Conservation (phyloP, 192 early-diverging fungal genomes). For the Gryganskiella cystojenkinii region DNA sequence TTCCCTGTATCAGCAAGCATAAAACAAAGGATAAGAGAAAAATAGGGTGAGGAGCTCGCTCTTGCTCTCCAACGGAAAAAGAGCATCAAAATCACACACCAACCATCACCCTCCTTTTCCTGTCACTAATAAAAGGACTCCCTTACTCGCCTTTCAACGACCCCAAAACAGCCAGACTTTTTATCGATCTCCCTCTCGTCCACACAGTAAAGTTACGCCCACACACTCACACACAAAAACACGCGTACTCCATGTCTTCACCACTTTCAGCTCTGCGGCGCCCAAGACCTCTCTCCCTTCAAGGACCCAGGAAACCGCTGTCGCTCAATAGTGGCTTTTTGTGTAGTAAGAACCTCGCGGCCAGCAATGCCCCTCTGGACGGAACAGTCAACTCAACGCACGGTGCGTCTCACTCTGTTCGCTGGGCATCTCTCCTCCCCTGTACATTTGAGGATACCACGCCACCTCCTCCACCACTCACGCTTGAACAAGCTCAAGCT, state of each 20-base stretch:
- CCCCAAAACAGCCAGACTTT: too few relatives aligned
- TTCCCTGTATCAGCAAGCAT: background rate
- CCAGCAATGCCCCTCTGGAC: background rate
- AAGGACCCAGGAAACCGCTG: background rate
- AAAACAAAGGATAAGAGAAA: too few relatives aligned
- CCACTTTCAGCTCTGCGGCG: slow-evolving; percentile 27
- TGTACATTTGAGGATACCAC: background rate
- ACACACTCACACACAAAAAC: too few relatives aligned
- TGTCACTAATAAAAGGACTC: too few relatives aligned
- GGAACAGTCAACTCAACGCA: background rate
- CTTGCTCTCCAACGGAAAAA: too few relatives aligned
- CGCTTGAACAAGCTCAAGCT: background rate
- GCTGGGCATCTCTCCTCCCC: background rate
- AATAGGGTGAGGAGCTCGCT: too few relatives aligned
- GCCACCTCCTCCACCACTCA: background rate
- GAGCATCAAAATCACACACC: too few relatives aligned
- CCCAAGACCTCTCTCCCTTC: slow-evolving; percentile 22
- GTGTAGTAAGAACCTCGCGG: too few relatives aligned
- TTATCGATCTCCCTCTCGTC: too few relatives aligned
- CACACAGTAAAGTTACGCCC: too few relatives aligned
- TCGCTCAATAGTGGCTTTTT: background rate
- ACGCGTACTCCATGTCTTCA: slow-evolving; percentile 12
- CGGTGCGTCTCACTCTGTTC: background rate
- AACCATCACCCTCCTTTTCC: background rate
- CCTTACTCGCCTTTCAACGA: too few relatives aligned